These are phyloP conservation scores for Penicillium maclennaniae DNA, from an alignment of 495 filamentous ascomycete genomes.

Conservation along the genomic window DNA sequence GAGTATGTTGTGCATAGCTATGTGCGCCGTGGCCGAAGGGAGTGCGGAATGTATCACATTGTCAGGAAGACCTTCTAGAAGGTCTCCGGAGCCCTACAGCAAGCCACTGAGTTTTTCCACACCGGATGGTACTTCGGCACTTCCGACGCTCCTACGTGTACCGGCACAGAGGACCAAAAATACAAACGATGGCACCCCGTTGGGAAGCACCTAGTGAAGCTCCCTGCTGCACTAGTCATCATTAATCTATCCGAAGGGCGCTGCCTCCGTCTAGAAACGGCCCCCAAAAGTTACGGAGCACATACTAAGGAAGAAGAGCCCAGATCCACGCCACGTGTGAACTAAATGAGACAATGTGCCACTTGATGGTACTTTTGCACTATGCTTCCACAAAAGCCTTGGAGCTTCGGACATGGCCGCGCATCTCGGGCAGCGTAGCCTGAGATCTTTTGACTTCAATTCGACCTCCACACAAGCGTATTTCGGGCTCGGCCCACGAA, in stretches of 20 bases:
- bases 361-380: background rate
- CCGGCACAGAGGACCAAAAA: too few species aligned
- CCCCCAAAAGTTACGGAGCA: background rate
- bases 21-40: background rate
- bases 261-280: background rate
- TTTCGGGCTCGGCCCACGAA: slow-evolving; percentile 4
- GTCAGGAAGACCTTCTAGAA: background rate
- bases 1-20: background rate
- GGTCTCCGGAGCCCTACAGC: background rate
- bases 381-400: too few species aligned
- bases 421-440: background rate
- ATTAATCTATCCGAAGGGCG: background rate
- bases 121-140: background rate
- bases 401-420: too few species aligned
- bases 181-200: background rate
- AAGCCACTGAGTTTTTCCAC: background rate
- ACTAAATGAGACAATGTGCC: background rate
- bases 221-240: background rate
- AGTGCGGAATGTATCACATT: background rate
- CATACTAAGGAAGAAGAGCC: background rate
- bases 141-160: background rate
- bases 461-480: background rate
- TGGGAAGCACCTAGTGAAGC: background rate
- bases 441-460: background rate
- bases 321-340: background rate